These are phyloP conservation scores for Lactarius sp. DNA, from an alignment of 768 basidiomycete genomes.

Conservation along the genomic window DNA sequence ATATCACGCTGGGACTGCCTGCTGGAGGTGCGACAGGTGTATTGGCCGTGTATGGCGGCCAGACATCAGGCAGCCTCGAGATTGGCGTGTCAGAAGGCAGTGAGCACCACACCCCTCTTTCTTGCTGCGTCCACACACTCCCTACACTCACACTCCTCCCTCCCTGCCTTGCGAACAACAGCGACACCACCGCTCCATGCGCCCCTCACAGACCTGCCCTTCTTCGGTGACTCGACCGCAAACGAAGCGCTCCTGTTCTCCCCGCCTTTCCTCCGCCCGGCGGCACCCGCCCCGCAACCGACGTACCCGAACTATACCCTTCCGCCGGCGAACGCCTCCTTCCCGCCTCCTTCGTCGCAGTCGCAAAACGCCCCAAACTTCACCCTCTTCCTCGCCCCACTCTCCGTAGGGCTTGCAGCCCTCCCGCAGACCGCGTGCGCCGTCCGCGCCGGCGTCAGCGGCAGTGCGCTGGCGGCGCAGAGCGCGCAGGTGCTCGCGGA, in stretches of 20 bases:
- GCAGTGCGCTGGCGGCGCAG: constrained; percentile 27
- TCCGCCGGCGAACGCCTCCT: constrained; percentile 48
- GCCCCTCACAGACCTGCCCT: constrained; percentile 40
- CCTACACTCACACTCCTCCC: background rate
- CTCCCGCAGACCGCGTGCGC: constrained; percentile 58
- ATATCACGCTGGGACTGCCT: constrained; percentile 44
- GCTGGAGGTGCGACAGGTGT: constrained; percentile 40
- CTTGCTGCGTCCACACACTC: background rate
- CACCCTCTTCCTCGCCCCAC: constrained; percentile 52
- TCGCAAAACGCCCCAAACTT: constrained; percentile 40
- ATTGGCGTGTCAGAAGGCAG: constrained; percentile 46
- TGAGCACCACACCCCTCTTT: background rate
- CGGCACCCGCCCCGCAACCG: constrained; percentile 34
- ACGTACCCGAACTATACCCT: constrained; percentile 75
- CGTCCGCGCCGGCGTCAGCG: constrained; percentile 32
- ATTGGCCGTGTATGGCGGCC: constrained; percentile 41
- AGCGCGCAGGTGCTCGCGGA: constrained; percentile 36
- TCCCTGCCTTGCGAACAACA: too few species aligned
- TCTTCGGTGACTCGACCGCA: constrained; percentile 69
- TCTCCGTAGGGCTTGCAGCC: constrained; percentile 38
- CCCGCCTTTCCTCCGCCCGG: constrained; percentile 40
- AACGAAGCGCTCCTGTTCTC: constrained; percentile 74
- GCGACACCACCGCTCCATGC: constrained; percentile 41
- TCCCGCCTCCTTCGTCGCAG: constrained; percentile 41
- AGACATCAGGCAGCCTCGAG: constrained; percentile 47